These are phyloP conservation scores for Ambrosiella cleistominuta DNA, from an alignment of 2,329 filamentous ascomycete genomes.

Conservation along the genomic window DNA sequence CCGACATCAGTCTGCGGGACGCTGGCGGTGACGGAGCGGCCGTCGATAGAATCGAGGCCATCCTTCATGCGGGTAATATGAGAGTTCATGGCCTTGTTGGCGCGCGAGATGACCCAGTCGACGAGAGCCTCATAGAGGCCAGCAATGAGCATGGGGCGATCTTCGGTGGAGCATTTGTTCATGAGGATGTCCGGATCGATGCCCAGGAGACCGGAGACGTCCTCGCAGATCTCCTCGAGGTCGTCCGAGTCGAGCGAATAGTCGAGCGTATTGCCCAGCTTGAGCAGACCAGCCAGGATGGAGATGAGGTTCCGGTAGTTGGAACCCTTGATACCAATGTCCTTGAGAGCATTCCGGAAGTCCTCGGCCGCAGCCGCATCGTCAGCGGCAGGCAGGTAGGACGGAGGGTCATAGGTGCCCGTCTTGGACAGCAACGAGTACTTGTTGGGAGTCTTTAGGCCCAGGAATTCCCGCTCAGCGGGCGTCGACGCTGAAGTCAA, in stretches of 20 bases:
- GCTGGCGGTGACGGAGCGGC: slow-evolving; percentile 25
- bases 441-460: slow-evolving; percentile 55
- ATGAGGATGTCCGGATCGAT: slow-evolving; percentile 70
- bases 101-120: slow-evolving; percentile 82
- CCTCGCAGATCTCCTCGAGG: slow-evolving; percentile 73
- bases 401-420: slow-evolving; percentile 68
- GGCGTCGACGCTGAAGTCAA: slow-evolving; percentile 79
- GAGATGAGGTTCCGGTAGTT: slow-evolving; percentile 70
- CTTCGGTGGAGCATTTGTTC: slow-evolving; percentile 64
- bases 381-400: slow-evolving; percentile 80
- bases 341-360: slow-evolving; percentile 69
- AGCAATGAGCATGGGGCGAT: slow-evolving; percentile 64
- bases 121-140: slow-evolving; percentile 87
- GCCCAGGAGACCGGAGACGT: slow-evolving; percentile 71
- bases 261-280: slow-evolving; percentile 78
- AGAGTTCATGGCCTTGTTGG: slow-evolving; percentile 64
- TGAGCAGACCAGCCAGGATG: slow-evolving; percentile 67
- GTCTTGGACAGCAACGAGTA: slow-evolving; percentile 71
- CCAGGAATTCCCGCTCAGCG: slow-evolving; percentile 74
- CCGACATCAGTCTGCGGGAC: slow-evolving; percentile 44
- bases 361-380: slow-evolving; percentile 88
- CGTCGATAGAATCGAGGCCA: slow-evolving; percentile 50
- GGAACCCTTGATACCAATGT: slow-evolving; percentile 83
- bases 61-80: slow-evolving; percentile 54
- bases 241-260: slow-evolving; percentile 71